phyloP scores from a whole-genome alignment of 2,329 filamentous ascomycete genomes.

The Fusarium nanum region DNA sequence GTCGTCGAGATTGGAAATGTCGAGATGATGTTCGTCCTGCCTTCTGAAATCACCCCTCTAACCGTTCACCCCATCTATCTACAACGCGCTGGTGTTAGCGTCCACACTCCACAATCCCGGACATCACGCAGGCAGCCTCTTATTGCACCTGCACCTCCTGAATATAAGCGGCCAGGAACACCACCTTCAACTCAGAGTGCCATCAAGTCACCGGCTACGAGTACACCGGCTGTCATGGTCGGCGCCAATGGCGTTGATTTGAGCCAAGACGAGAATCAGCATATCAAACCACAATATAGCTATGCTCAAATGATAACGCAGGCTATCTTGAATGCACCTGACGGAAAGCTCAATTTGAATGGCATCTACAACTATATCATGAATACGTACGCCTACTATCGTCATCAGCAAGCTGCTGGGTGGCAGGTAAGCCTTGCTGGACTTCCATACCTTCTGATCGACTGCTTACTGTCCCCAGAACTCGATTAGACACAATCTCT shows the following conservation, averaged over 20 bases:
- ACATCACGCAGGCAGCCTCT: constrained; percentile 56
- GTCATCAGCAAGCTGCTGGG: constrained; percentile 78
- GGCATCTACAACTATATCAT: constrained; percentile 96
- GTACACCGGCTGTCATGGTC: constrained; percentile 53
- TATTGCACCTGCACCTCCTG: constrained; percentile 69
- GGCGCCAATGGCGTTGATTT: constrained; percentile 73
- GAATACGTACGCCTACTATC: constrained; percentile 91
- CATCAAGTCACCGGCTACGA: constrained; percentile 50
- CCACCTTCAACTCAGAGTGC: constrained; percentile 61
- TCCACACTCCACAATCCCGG: constrained; percentile 47
- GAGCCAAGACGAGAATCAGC: constrained; percentile 84
- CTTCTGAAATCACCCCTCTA: constrained; percentile 74
- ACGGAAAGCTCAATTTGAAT: constrained; percentile 89
- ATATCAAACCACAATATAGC: constrained; percentile 95
- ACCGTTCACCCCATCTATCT: constrained; percentile 76
- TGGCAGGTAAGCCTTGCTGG: constrained; percentile 79
- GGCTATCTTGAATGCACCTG: constrained; percentile 86
- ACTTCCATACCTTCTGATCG: neutral
- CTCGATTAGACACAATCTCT: constrained; percentile 96
- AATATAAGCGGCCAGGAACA: constrained; percentile 71
- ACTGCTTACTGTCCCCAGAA: constrained; percentile 66
- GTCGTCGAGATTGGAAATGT: constrained; percentile 92
- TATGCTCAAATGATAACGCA: constrained; percentile 98
- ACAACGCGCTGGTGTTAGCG: constrained; percentile 70
- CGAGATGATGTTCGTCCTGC: constrained; percentile 99